Evolutionary conservation across 352 stramenopile species (phyloP).

Genomic region (Plasmopara muralis): DNA sequence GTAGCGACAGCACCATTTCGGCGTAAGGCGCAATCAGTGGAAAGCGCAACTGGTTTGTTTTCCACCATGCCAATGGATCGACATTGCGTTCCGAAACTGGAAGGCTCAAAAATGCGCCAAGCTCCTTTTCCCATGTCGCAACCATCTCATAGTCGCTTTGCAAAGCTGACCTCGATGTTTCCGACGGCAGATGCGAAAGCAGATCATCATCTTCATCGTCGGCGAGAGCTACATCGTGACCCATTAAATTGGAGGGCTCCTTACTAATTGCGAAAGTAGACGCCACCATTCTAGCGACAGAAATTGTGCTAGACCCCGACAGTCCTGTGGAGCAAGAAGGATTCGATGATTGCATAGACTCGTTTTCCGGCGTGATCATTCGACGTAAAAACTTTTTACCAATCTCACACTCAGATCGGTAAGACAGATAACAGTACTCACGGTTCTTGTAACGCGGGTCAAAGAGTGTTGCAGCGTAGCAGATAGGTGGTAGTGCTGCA

Average conservation of each 20-base stretch:
- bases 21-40: constrained; percentile 68
- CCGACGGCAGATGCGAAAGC: constrained; percentile 58
- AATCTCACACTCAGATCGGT: constrained; percentile 43
- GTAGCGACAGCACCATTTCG: constrained; percentile 66
- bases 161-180: constrained; percentile 40
- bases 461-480: constrained; percentile 65
- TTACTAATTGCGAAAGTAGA: constrained; percentile 28
- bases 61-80: constrained; percentile 72
- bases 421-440: constrained; percentile 66
- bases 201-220: constrained; percentile 73
- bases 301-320: constrained; percentile 10
- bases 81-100: constrained; percentile 67
- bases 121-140: constrained; percentile 67
- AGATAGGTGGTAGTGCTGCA: constrained; percentile 38
- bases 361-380: constrained; percentile 35
- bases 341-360: constrained; percentile 21
- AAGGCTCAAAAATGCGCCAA: constrained; percentile 65
- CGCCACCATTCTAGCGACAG: constrained; percentile 18
- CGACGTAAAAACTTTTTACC: constrained; percentile 52
- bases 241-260: constrained; percentile 8
- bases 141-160: constrained; percentile 45
- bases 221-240: constrained; percentile 18
- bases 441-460: constrained; percentile 79
- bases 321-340: constrained; percentile 10
- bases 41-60: constrained; percentile 70